Base-by-base conservation (phyloP, 805 yeast genomes). In the Metschnikowia drakensbergensis region DNA sequence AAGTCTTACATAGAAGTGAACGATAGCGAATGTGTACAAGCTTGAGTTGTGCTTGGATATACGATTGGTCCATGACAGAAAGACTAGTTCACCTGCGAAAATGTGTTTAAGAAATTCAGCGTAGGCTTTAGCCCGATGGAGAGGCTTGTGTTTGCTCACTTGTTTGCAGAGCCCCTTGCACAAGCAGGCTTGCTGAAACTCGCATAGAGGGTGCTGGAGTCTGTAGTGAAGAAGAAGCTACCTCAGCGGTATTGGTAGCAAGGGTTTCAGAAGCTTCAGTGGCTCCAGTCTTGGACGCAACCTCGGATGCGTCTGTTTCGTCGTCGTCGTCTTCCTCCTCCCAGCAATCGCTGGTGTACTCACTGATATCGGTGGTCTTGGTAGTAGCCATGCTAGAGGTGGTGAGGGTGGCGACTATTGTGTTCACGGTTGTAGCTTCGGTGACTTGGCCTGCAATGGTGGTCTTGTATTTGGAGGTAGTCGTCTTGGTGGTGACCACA, bases 311-410 rank as follows among this genome's bases (percentile, higher is more conserved):
- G 35, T 34, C 45, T 36, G 51, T 34, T 23, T 45, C 33, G 34
- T 36, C 43, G 11, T 44, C 55, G n/a, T 48, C 57, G 22, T 48
- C 53, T 3, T 48, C 54, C 9, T 50, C 58, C 27, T 48, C 54
- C 31, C 48, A 45, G 31, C 58, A 54, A 23, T 53, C 57, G 31
- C 49, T 48, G 41, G 45, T 45, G 47, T 44, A 48, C 31, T 49
- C 54, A 37, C 33, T 38, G 17, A 39, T 44, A 11, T 51, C 47
- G 9, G 52, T 46, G 22, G 53, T 29, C 37, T 49, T 46, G 31
- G 29, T 5, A 26, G 28, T 46, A 27, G 23, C 37, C 17, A 13
- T 40, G 32, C 27, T 38, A 8, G 47, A 40, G 9, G 53, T 45
- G 31, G 51, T 53, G 36, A 42, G 47, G n/a, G 57, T 47, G 13